phyloP scores from a whole-genome alignment of 2,329 filamentous ascomycete species.

The Epichloe elymi region DNA sequence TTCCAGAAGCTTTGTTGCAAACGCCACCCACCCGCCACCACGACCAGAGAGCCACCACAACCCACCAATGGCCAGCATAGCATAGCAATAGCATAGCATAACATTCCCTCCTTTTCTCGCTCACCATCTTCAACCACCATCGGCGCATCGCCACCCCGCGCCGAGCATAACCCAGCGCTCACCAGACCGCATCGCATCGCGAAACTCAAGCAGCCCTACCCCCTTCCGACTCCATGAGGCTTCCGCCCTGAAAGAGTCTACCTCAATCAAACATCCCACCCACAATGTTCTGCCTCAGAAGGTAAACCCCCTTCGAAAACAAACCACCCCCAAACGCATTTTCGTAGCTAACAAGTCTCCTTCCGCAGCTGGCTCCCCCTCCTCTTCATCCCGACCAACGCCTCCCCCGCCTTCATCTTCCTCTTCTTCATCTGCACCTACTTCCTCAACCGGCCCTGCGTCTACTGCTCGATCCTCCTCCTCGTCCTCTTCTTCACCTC shows the following conservation, averaged over 20 bases:
- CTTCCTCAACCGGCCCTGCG: slow-evolving; percentile 89
- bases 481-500: slow-evolving; percentile 88
- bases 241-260: background rate
- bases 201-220: too few relatives aligned
- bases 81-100: too few relatives aligned
- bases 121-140: background rate
- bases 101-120: too few relatives aligned
- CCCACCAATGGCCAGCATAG: too few relatives aligned
- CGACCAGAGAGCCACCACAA: too few relatives aligned
- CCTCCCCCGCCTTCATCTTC: slow-evolving; percentile 69
- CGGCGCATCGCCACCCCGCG: too few relatives aligned
- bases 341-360: background rate
- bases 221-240: too few relatives aligned
- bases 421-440: slow-evolving; percentile 88
- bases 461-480: slow-evolving; percentile 94
- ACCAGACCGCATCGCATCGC: too few relatives aligned
- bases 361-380: slow-evolving; percentile 65
- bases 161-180: too few relatives aligned
- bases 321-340: background rate
- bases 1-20: background rate
- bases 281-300: slow-evolving; percentile 49
- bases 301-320: slow-evolving; percentile 24
- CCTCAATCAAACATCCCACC: background rate
- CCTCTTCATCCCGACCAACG: slow-evolving; percentile 78
- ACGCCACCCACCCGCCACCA: too few relatives aligned